Conservation (phyloP, 768 basidiomycete genomes). For the Xerocomellus chrysenteron region DNA sequence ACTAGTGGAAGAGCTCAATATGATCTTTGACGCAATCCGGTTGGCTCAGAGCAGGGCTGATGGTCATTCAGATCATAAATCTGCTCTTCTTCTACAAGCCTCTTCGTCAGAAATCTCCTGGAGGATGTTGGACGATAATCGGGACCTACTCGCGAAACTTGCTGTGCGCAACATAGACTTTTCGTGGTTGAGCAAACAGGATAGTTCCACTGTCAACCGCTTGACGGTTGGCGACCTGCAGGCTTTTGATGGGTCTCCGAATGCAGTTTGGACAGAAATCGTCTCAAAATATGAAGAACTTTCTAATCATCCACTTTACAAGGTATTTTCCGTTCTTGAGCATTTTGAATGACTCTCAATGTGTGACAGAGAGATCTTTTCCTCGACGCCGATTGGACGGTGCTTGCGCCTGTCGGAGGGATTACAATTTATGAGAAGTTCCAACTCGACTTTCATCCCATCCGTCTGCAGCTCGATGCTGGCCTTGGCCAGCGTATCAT, state of each 20-base stretch:
- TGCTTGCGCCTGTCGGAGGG: slow-evolving; percentile 89
- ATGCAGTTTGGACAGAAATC: slow-evolving; percentile 87
- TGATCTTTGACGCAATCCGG: slow-evolving; percentile 85
- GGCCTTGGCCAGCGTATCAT: slow-evolving; percentile 76
- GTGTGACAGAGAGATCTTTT: slow-evolving; percentile 63
- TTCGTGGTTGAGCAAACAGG: slow-evolving; percentile 82
- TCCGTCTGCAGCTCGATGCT: slow-evolving; percentile 85
- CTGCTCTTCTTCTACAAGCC: slow-evolving; percentile 77
- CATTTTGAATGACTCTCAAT: slow-evolving; percentile 4
- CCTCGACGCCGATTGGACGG: slow-evolving; percentile 73
- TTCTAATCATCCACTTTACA: slow-evolving; percentile 65
- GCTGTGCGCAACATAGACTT: slow-evolving; percentile 78
- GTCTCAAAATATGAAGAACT: slow-evolving; percentile 75
- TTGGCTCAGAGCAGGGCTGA: slow-evolving; percentile 75
- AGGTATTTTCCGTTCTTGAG: slow-evolving; percentile 41
- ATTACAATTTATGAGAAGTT: slow-evolving; percentile 87
- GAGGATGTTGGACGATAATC: slow-evolving; percentile 78
- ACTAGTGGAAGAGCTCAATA: slow-evolving; percentile 74
- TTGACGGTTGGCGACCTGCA: slow-evolving; percentile 73
- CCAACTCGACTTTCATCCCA: slow-evolving; percentile 78
- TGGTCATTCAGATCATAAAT: slow-evolving; percentile 68
- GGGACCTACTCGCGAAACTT: slow-evolving; percentile 78
- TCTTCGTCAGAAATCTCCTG: slow-evolving; percentile 87
- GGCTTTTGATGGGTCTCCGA: slow-evolving; percentile 81
- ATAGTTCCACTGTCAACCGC: slow-evolving; percentile 81